These are phyloP conservation scores for Abelmoschus esculentus DNA, from an alignment of 345 rosid genomes.

Conservation along the genomic window DNA sequence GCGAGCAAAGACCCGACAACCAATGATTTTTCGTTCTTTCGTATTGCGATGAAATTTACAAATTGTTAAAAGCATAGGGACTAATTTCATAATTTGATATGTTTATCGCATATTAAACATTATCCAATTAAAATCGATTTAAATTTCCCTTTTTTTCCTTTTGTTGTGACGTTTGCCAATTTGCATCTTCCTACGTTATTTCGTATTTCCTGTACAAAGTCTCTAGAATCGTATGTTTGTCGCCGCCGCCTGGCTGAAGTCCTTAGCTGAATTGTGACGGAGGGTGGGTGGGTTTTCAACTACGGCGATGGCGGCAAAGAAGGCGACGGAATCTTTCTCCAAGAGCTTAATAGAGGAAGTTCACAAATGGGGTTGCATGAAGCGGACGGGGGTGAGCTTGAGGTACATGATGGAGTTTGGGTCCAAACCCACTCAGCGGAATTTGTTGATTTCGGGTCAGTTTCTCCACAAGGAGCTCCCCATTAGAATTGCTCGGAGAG, in stretches of 20 bases:
- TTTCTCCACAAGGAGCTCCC: conserved; percentile 89
- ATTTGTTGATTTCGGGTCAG: conserved; percentile 70
- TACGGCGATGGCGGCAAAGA: conserved; percentile 63
- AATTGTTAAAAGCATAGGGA: neutral
- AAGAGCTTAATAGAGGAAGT: conserved; percentile 71
- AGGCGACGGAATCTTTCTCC: conserved; percentile 43
- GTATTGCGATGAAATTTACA: neutral
- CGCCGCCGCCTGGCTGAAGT: neutral
- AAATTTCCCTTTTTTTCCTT: neutral
- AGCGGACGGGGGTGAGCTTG: conserved; percentile 80
- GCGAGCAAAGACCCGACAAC: neutral
- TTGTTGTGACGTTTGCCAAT: neutral
- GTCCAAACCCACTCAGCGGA: conserved; percentile 51
- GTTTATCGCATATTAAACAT: neutral
- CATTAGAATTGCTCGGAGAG: conserved; percentile 73
- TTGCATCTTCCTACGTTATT: neutral
- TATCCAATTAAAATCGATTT: neutral
- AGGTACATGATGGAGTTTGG: conserved; percentile 98
- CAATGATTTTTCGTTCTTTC: neutral
- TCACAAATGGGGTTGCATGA: conserved; percentile 83
- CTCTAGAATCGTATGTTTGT: neutral
- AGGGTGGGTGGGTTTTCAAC: neutral
- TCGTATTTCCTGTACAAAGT: neutral
- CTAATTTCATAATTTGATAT: neutral
- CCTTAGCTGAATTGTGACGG: neutral